Evolutionary conservation across 805 yeast genomes (phyloP).

Genomic region (Metschnikowia kofuensis): DNA sequence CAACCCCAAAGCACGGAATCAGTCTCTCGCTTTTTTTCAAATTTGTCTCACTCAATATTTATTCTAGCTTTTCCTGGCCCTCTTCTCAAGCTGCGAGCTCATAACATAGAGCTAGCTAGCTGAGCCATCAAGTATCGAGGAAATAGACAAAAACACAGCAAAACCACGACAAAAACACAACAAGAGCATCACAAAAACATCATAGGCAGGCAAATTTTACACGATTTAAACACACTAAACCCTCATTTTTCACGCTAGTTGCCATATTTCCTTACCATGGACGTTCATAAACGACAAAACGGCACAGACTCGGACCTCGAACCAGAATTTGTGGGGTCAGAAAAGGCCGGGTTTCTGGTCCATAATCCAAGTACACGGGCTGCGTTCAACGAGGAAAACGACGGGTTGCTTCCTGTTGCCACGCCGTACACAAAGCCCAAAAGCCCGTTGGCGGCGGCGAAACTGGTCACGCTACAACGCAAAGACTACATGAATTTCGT

Average conservation of each 20-base stretch:
- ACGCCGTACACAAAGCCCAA: not conserved
- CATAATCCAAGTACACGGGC: constrained; percentile 14
- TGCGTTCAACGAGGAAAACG: constrained; percentile 31
- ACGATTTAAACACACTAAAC: too few species aligned
- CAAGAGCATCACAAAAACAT: too few species aligned
- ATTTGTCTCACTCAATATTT: too few species aligned
- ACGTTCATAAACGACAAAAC: constrained; percentile 14
- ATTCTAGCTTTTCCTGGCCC: too few species aligned
- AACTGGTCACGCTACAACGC: constrained; percentile 2
- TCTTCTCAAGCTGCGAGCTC: too few species aligned
- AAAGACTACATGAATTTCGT: constrained; percentile 41
- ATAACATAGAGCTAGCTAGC: too few species aligned
- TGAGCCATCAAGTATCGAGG: too few species aligned
- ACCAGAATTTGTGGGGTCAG: not conserved
- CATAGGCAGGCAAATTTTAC: not conserved
- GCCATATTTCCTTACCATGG: constrained; percentile 8
- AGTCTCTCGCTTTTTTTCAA: too few species aligned
- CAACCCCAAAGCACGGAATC: too few species aligned
- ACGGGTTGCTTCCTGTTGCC: constrained; percentile 32
- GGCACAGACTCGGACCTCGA: not conserved
- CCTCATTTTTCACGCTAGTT: too few species aligned
- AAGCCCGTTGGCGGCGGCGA: not conserved
- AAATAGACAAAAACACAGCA: too few species aligned
- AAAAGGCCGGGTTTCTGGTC: constrained; percentile 6
- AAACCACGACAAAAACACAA: too few species aligned